phyloP scores from a whole-genome alignment of 805 yeast genomes.

The Sugiyamaella valdiviana region DNA sequence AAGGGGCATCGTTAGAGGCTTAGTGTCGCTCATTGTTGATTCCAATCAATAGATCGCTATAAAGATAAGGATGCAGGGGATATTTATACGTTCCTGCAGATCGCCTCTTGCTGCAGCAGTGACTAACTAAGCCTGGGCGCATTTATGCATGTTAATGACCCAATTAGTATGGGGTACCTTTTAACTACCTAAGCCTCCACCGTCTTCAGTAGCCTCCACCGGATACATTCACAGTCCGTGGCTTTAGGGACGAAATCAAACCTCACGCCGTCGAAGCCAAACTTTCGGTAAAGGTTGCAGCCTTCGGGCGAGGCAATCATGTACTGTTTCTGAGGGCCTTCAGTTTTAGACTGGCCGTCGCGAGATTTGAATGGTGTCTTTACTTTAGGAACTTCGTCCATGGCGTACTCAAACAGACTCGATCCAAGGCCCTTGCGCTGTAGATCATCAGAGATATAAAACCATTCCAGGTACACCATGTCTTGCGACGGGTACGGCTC shows the following conservation, averaged over 20 bases:
- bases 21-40: no score
- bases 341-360: slow-evolving; percentile 9
- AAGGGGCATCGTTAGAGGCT: no score
- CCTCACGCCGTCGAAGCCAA: slow-evolving; percentile 7
- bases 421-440: slow-evolving; percentile 17
- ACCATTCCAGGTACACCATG: slow-evolving; percentile 10
- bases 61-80: no score
- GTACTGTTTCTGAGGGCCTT: slow-evolving; percentile 14
- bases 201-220: no score
- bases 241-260: background rate
- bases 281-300: slow-evolving; percentile 8
- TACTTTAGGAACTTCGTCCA: slow-evolving; percentile 8
- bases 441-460: slow-evolving; percentile 7
- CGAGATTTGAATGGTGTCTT: slow-evolving; percentile 4
- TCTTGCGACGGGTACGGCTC: slow-evolving; percentile 6
- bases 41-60: no score
- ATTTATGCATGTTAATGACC: no score
- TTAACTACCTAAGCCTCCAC: no score
- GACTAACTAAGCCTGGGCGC: no score
- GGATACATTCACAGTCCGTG: background rate
- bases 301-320: slow-evolving; percentile 13
- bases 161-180: no score
- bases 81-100: no score
- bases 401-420: slow-evolving; percentile 5
- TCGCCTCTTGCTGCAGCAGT: no score